Evolutionary conservation across 306 rosid species (phyloP), one percentile per base, ranked within the genome.

Genomic region (Prunus mongolica): DNA sequence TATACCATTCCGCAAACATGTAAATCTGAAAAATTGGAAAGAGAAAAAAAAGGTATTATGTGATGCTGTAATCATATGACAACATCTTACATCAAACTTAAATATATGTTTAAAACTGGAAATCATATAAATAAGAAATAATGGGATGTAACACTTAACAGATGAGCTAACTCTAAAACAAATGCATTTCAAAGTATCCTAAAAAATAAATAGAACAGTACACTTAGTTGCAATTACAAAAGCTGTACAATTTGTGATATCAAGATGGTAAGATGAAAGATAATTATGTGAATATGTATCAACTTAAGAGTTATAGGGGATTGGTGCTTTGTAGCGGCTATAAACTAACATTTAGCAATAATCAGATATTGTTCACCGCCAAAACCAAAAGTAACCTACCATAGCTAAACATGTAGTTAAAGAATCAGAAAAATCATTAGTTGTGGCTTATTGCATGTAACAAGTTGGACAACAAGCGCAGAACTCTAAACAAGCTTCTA

Each of bases 1-100:
- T 94, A 85, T 92, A 91, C 98, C 98, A 94, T 76, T 94, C 98
- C 28, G 97, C 96, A 85, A 94, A 90, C 98, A 94, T 92, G 82
- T 92, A 92, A 72, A 94, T 73, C 98, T 91, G 88, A 79, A 80
- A 77, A 60, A 41, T 44, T 9, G 60, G 47, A 38, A 6, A 65
- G 66, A 64, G 44, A 9, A 63, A 77, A 9, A 75, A 22, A 19
- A 76, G 38, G 58, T 54, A 66, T 38, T 7, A 38, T 38, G 44
- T 7, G 44, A 38, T 38, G 44, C 44, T 38, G 44, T 38, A 38
- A 8, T 38, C 44, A 38, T 66, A 41, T 41, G 71, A 10, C 18
- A 19, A 66, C 49, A 66, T 19, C 16, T 38, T 34, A 34, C 41
- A 34, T 34, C 41, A 34, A 34, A 34, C 7, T 34, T 34, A 34